Conservation (phyloP, 306 rosid genomes). For the Corylus heterophylla region DNA sequence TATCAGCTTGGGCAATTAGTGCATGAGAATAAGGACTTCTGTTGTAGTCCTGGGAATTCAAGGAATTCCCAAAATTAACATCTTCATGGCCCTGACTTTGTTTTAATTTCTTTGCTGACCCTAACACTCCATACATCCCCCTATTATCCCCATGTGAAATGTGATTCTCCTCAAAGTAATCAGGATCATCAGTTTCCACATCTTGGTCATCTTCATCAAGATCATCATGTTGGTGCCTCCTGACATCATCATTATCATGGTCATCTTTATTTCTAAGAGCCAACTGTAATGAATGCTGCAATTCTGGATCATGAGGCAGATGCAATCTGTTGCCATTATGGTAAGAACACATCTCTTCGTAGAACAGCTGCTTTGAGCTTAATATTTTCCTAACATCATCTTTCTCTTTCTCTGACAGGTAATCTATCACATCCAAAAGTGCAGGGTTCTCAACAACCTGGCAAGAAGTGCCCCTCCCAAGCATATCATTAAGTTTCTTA, state of each 20-base stretch:
- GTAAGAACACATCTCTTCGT: constrained; percentile 95
- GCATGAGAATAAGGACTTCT: constrained; percentile 45
- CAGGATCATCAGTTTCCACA: constrained; percentile 65
- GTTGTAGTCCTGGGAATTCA: constrained; percentile 50
- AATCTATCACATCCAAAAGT: constrained; percentile 66
- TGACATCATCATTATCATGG: constrained; percentile 57
- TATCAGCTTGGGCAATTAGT: constrained; percentile 42
- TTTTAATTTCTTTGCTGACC: constrained; percentile 56
- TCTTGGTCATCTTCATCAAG: constrained; percentile 72
- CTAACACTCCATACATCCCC: constrained; percentile 43
- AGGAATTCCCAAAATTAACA: constrained; percentile 42
- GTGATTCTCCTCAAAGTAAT: constrained; percentile 64
- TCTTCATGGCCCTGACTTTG: constrained; percentile 53
- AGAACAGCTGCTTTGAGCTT: constrained; percentile 84
- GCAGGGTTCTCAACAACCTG: constrained; percentile 85
- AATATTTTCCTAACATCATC: constrained; percentile 78
- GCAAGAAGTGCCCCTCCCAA: constrained; percentile 93
- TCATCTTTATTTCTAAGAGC: constrained; percentile 76
- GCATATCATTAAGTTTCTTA: constrained; percentile 81
- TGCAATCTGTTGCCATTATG: constrained; percentile 84
- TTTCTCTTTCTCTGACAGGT: constrained; percentile 77
- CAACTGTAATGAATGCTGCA: constrained; percentile 78
- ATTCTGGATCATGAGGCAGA: constrained; percentile 82
- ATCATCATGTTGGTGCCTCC: constrained; percentile 67
- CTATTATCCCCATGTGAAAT: constrained; percentile 52